phyloP scores from a whole-genome alignment of 140 eudicot species.

The Erigeron philadelphicus region DNA sequence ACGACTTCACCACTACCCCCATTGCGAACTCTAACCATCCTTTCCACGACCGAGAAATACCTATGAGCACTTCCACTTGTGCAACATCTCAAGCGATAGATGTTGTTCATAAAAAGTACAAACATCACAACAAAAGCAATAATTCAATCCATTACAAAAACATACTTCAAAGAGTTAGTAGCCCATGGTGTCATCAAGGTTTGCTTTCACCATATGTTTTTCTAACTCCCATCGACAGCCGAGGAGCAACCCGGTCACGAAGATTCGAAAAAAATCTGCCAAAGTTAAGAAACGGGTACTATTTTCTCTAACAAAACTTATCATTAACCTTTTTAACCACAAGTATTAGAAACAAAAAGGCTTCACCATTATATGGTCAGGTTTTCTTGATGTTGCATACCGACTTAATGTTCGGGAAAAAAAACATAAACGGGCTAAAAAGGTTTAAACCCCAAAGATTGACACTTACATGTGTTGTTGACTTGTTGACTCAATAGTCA shows the following conservation, averaged over 20 bases:
- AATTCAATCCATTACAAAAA: slow-evolving; percentile 4
- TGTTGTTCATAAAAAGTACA: slow-evolving; percentile 9
- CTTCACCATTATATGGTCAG: no score
- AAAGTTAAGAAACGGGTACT: slow-evolving; percentile 18
- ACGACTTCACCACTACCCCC: slow-evolving; percentile 14
- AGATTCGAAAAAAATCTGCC: slow-evolving; percentile 4
- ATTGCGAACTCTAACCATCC: slow-evolving; percentile 19
- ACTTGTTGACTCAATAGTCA: no score
- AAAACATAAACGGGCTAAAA: no score
- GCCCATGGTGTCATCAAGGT: slow-evolving; percentile 28
- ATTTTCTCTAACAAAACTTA: background rate
- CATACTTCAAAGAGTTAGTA: slow-evolving; percentile 14
- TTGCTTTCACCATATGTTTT: slow-evolving; percentile 17
- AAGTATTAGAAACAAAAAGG: no score
- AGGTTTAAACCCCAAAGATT: no score
- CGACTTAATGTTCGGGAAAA: no score
- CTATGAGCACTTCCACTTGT: background rate
- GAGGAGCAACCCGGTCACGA: slow-evolving; percentile 7
- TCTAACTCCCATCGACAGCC: slow-evolving; percentile 5
- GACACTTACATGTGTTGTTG: no score
- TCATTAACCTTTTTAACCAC: no score
- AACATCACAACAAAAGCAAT: slow-evolving; percentile 1
- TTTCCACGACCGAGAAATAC: slow-evolving; percentile 7
- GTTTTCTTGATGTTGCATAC: no score
- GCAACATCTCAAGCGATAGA: slow-evolving; percentile 5